phyloP scores from a whole-genome alignment of 2,329 filamentous ascomycete species.

The Trichoderma sp. region DNA sequence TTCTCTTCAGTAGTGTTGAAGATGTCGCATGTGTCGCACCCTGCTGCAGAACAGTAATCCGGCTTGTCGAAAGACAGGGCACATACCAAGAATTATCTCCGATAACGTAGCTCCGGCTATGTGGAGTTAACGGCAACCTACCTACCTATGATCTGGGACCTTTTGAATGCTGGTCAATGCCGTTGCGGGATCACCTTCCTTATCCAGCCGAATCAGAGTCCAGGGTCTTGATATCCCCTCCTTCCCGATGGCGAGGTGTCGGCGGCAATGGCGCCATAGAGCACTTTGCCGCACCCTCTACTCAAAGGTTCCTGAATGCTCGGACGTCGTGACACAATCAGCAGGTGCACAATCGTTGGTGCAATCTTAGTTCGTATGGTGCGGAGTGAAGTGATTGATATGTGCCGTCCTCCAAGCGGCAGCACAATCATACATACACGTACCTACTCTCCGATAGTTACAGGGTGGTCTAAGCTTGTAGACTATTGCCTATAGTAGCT shows the following conservation, averaged over 20 bases:
- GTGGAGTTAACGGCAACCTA: background rate
- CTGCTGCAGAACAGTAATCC: background rate
- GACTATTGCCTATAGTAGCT: background rate
- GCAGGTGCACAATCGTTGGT: constrained; percentile 15
- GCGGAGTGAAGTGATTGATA: background rate
- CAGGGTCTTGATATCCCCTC: constrained; percentile 8
- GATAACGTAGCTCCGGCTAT: background rate
- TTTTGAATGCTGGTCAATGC: background rate
- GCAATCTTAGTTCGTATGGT: constrained; percentile 11
- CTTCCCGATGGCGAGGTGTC: constrained; percentile 9
- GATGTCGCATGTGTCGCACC: background rate
- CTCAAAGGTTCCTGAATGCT: constrained; percentile 17
- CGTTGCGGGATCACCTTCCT: constrained; percentile 11
- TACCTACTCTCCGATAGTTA: no score
- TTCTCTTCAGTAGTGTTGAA: background rate
- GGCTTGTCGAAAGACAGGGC: background rate
- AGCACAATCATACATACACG: background rate
- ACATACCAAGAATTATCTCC: background rate
- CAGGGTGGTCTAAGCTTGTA: background rate
- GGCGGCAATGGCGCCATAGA: constrained; percentile 18
- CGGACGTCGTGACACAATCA: constrained; percentile 15
- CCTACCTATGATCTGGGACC: background rate
- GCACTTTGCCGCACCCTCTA: background rate
- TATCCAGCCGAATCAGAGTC: background rate
- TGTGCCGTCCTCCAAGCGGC: background rate